Conservation (phyloP, 2,329 filamentous ascomycete species). For the Neodidymelliopsis sp. region DNA sequence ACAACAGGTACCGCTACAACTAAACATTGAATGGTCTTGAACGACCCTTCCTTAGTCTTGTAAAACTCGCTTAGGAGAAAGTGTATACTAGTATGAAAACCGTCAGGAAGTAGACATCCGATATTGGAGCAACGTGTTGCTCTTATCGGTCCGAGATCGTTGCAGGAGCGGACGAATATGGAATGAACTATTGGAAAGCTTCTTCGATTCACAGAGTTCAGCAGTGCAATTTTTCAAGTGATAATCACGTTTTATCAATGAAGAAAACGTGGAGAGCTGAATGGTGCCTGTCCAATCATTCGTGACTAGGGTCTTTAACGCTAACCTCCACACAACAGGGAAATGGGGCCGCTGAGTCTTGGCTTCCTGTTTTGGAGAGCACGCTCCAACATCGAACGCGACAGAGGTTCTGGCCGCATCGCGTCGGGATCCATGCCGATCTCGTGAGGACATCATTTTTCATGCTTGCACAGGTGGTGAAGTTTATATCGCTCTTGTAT, state of each 20-base stretch:
- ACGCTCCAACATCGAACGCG: not conserved
- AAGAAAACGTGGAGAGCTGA: not conserved
- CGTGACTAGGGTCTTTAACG: not conserved
- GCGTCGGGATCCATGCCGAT: not conserved
- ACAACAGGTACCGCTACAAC: slow-evolving; percentile 2
- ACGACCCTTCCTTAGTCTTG: too few relatives aligned
- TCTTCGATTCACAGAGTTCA: not conserved
- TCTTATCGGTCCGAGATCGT: too few relatives aligned
- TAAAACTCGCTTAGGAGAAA: too few relatives aligned
- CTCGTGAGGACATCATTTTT: not conserved
- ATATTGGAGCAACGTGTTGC: not conserved
- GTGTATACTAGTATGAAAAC: too few relatives aligned
- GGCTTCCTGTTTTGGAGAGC: slow-evolving; percentile 6
- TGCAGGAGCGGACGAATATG: not conserved
- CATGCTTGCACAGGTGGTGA: not conserved
- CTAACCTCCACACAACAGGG: not conserved
- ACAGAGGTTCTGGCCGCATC: not conserved
- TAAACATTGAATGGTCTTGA: too few relatives aligned
- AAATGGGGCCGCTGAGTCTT: slow-evolving; percentile 10
- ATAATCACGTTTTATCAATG: slow-evolving; percentile 1
- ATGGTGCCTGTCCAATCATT: not conserved
- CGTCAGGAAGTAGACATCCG: not conserved
- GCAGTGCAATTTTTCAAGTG: not conserved
- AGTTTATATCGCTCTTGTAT: not conserved
- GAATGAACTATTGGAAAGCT: not conserved